Conservation (phyloP, 306 rosid species). For the Acmispon strigosus region DNA sequence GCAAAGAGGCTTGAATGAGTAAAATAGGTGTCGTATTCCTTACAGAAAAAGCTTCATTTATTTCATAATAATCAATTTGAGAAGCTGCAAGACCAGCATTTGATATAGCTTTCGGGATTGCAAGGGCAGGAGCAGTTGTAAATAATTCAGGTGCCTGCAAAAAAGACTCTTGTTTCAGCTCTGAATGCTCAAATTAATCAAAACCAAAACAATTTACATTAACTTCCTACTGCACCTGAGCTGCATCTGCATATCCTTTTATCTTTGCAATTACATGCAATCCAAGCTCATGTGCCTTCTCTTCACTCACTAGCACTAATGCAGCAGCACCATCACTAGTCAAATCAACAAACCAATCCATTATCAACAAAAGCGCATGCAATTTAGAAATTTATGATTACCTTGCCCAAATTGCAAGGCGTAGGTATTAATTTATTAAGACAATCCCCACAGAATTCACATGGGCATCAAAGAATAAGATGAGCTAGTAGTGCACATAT, state of each 20-base stretch:
- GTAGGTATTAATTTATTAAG: not conserved
- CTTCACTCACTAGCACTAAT: conserved; percentile 81
- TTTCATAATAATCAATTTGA: conserved; percentile 81
- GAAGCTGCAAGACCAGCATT: conserved; percentile 80
- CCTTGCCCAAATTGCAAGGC: not conserved
- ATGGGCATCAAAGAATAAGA: not conserved
- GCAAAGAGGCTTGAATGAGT: not conserved
- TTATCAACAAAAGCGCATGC: conserved; percentile 10
- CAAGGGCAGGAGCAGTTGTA: conserved; percentile 87
- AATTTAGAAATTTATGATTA: conserved; percentile 9
- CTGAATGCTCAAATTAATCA: conserved; percentile 11
- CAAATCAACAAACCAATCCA: conserved; percentile 29
- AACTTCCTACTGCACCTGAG: conserved; percentile 54
- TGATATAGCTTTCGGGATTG: conserved; percentile 79
- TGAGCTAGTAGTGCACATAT: not conserved
- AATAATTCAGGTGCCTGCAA: conserved; percentile 81
- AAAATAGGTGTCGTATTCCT: conserved; percentile 19
- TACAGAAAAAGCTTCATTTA: conserved; percentile 96
- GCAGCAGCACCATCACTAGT: conserved; percentile 95
- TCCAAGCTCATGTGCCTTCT: conserved; percentile 76
- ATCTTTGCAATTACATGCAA: conserved; percentile 79
- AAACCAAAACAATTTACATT: conserved; percentile 16
- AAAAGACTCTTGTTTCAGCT: conserved; percentile 34
- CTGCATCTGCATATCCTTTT: conserved; percentile 88
- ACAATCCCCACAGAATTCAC: not conserved